Evolutionary conservation across 2,329 filamentous ascomycete species (phyloP).

Genomic region (Microsporum ferrugineum): DNA sequence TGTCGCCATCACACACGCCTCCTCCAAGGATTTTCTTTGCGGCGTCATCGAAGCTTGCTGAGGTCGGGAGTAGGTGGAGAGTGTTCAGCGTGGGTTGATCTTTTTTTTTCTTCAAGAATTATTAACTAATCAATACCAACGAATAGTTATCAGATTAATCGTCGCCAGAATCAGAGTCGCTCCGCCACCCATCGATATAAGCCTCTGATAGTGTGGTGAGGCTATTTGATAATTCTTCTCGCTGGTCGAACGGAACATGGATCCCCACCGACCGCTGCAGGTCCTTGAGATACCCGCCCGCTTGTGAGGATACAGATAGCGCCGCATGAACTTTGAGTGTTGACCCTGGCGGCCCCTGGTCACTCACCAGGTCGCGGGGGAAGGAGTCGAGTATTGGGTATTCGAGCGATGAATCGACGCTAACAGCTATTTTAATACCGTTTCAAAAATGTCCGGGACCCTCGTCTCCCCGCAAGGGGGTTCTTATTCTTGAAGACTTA

Average conservation of each 20-base stretch:
- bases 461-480: not conserved
- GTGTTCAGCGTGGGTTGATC: not conserved
- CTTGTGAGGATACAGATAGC: conserved; percentile 62
- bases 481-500: not conserved
- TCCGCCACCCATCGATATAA: conserved; percentile 80
- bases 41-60: not conserved
- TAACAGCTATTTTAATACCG: conserved; percentile 11
- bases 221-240: conserved; percentile 71
- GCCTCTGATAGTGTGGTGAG: conserved; percentile 74
- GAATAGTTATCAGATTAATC: conserved; percentile 21
- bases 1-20: not conserved
- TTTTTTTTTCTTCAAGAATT: not conserved
- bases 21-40: not conserved
- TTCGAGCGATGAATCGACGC: conserved; percentile 38
- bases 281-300: conserved; percentile 56
- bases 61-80: not conserved
- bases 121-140: conserved; percentile 4
- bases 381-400: conserved; percentile 79
- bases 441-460: not conserved
- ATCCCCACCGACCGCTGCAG: conserved; percentile 55
- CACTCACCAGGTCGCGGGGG: conserved; percentile 56
- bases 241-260: conserved; percentile 59
- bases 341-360: conserved; percentile 27
- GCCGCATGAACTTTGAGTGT: conserved; percentile 43
- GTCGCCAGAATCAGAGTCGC: conserved; percentile 43